These are phyloP conservation scores for Eimeria sp. DNA, from an alignment of 169 alveolate species.

Conservation along the genomic window DNA sequence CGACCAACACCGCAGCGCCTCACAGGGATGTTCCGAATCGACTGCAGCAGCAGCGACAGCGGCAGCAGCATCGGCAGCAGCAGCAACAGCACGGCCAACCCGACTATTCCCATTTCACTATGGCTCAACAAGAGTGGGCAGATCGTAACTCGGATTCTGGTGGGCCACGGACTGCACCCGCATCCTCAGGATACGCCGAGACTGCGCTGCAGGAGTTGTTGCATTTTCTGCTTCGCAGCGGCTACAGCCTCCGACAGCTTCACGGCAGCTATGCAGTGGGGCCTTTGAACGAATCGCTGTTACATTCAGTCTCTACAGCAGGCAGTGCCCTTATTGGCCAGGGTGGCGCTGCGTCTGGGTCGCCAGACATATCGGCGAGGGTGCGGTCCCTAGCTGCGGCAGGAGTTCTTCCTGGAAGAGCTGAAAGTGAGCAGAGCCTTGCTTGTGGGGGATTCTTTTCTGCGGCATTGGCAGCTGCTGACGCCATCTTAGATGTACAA, in stretches of 20 bases:
- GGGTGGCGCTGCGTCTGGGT: conserved; percentile 7
- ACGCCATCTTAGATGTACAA: neutral
- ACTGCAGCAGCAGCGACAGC: conserved; percentile 42
- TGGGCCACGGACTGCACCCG: neutral
- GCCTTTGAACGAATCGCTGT: conserved; percentile 38
- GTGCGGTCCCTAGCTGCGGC: neutral
- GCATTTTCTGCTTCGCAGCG: conserved; percentile 50
- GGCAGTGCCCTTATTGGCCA: conserved; percentile 15
- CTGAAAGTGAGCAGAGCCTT: neutral
- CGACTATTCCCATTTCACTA: conserved; percentile 15
- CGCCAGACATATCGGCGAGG: neutral
- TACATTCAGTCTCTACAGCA: conserved; percentile 29
- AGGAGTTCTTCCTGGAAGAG: conserved; percentile 22
- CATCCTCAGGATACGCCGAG: conserved; percentile 8
- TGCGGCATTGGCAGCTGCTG: conserved; percentile 59
- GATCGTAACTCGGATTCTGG: conserved; percentile 22
- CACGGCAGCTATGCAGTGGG: conserved; percentile 55
- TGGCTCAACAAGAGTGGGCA: conserved; percentile 51
- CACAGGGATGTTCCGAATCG: neutral
- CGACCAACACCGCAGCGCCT: conserved; percentile 35
- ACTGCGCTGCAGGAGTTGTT: conserved; percentile 62
- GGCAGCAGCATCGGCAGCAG: conserved; percentile 31
- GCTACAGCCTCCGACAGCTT: conserved; percentile 40
- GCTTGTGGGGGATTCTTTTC: conserved; percentile 1
- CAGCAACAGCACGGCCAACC: conserved; percentile 4